Evolutionary conservation across 768 basidiomycete species (phyloP), one percentile per base, ranked within the genome.

Genomic region (Pseudohyphozyma bogoriensis): DNA sequence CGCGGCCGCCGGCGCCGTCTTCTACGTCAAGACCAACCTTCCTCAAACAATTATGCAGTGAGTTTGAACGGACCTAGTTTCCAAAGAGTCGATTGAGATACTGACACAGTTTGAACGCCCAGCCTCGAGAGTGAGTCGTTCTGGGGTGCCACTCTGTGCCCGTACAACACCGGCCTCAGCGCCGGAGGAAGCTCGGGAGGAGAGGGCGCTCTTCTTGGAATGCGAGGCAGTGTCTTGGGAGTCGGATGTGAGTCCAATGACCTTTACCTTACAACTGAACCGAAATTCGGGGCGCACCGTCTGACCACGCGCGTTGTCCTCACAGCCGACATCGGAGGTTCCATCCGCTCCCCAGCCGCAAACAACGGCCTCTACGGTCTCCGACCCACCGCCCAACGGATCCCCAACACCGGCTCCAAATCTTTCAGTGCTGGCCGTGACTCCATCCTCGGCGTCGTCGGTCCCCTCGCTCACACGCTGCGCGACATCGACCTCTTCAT

Each of bases 131-230:
- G 44, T 33, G 32, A 46, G 22, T 32, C 33, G 6, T 47, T 56
- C 44, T 47, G 42, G 44, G 70, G 70, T 22, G 45, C 59, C 13
- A 71, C 70, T 13, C 28, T 54, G 29, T 67, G 66, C 60, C 70
- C 70, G 3, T 63, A 57, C 59, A 71, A 71, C 62, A 58, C 57
- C 32, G 53, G 55, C 32, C 53, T 71, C 28, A 64, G 62, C 16
- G 58, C 64, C 40, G 69, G 67, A 13, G 69, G 69, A 39, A 56
- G 51, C 22, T 65, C 63, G 26, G 69, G 69, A 7, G 69, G 67
- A 36, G 69, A 70, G 52, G 65, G 69, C 4, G 69, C 67, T 8
- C 53, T 70, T 13, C 46, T 71, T 16, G 70, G 58, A 6, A 55
- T 69, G 42, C 42, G 58, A 40, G 70, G 70, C n/a, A 55, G 55